Percentiles rank a stretch among this genome's conserved stretches.
These are phyloP conservation scores for Gossypioides kirkii DNA, from an alignment of 345 rosid genomes.

Conservation along the genomic window DNA sequence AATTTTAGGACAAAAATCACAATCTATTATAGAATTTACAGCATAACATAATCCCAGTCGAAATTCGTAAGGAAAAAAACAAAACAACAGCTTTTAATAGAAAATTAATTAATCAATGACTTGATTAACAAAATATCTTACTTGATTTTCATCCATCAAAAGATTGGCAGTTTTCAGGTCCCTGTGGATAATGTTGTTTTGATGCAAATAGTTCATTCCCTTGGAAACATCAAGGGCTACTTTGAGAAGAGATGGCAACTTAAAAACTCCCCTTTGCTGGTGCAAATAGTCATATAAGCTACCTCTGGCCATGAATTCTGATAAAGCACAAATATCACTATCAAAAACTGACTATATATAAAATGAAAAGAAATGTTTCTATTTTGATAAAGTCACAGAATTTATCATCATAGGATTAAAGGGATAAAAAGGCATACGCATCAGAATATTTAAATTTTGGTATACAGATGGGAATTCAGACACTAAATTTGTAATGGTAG, in stretches of 20 bases:
- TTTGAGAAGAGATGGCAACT: conserved; percentile 74
- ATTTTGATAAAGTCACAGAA: neutral
- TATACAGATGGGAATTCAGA: conserved; percentile 11
- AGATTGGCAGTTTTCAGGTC: conserved; percentile 97
- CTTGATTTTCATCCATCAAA: conserved; percentile 97
- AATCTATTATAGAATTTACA: neutral
- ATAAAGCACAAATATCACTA: conserved; percentile 23
- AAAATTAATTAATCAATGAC: neutral
- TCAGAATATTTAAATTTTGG: conserved; percentile 14
- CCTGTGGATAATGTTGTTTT: conserved; percentile 89
- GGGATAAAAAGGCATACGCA: conserved; percentile 16
- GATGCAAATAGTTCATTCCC: conserved; percentile 97
- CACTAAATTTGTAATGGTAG: conserved; percentile 9
- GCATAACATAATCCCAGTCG: neutral
- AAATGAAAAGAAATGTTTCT: conserved; percentile 5
- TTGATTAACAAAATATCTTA: conserved; percentile 31
- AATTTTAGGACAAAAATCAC: conserved; percentile 10
- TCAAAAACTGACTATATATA: conserved; percentile 15
- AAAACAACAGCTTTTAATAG: neutral
- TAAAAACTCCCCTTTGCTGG: conserved; percentile 74
- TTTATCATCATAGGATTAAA: conserved; percentile 3
- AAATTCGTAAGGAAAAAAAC: neutral
- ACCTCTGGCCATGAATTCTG: conserved; percentile 95
- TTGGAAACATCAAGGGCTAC: conserved; percentile 81
- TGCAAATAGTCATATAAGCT: conserved; percentile 89